Evolutionary conservation across 495 filamentous ascomycete genomes (phyloP).

Genomic region (Penicillium canariense): DNA sequence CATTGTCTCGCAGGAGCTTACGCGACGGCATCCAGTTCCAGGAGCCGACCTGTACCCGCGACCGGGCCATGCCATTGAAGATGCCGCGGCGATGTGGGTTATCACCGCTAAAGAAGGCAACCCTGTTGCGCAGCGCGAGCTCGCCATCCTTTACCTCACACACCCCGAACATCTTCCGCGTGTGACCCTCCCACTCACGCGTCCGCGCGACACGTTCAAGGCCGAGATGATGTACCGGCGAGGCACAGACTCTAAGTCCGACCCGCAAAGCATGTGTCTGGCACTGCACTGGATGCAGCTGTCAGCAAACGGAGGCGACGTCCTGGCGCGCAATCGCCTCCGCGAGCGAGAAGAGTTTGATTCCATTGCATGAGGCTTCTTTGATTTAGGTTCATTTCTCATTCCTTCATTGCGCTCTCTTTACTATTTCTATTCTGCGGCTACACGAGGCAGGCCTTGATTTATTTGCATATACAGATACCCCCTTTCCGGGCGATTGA

Average conservation of each 20-base stretch:
- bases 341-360: slow-evolving; percentile 66
- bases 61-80: slow-evolving; percentile 59
- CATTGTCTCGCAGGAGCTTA: slow-evolving; percentile 44
- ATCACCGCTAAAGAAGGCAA: slow-evolving; percentile 94
- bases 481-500: slow-evolving; percentile 25
- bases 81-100: slow-evolving; percentile 89
- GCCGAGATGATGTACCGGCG: slow-evolving; percentile 73
- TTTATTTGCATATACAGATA: slow-evolving; percentile 33
- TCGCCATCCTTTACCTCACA: slow-evolving; percentile 91
- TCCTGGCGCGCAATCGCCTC: slow-evolving; percentile 81
- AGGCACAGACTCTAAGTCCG: slow-evolving; percentile 55
- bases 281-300: slow-evolving; percentile 99
- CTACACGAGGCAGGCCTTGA: slow-evolving; percentile 22
- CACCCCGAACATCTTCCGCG: slow-evolving; percentile 85
- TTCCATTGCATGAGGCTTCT: slow-evolving; percentile 42
- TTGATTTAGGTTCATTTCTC: slow-evolving; percentile 10
- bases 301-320: slow-evolving; percentile 81
- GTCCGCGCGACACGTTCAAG: slow-evolving; percentile 88
- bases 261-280: slow-evolving; percentile 91
- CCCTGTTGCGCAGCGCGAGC: slow-evolving; percentile 87
- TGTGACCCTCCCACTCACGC: slow-evolving; percentile 78
- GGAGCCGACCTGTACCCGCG: slow-evolving; percentile 33
- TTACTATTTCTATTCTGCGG: slow-evolving; percentile 7
- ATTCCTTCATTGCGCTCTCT: neutral
- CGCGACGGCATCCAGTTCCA: slow-evolving; percentile 43